Conservation (phyloP, 164 flowering plant species). For the Echeveria elegans region DNA sequence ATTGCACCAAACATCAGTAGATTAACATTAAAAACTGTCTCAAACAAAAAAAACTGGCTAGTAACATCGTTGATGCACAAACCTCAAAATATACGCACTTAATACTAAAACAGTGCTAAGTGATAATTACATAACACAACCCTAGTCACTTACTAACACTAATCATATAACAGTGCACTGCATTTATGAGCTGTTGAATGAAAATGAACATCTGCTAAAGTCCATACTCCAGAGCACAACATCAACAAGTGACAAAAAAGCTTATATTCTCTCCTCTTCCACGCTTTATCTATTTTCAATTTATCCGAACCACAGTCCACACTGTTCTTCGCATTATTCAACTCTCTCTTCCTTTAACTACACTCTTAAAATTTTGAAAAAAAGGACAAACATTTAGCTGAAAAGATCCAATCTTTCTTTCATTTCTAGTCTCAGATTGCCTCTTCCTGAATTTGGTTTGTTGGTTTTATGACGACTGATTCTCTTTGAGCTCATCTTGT, state of each 20-base stretch:
- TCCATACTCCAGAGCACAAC: no score
- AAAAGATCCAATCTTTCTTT: constrained; percentile 6
- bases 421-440: neutral
- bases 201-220: neutral
- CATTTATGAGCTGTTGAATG: neutral
- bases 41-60: no score
- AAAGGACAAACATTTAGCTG: neutral
- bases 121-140: neutral
- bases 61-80: neutral
- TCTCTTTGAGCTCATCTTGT: neutral
- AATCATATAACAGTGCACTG: no score
- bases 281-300: neutral
- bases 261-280: neutral
- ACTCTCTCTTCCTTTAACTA: neutral
- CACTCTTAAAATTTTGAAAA: neutral
- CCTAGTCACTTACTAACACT: no score
- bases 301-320: neutral
- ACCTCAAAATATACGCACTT: neutral
- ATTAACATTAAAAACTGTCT: no score
- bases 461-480: neutral
- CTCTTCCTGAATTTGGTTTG: constrained; percentile 4
- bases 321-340: neutral
- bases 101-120: no score
- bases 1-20: no score
- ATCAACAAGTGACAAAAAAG: constrained; percentile 1